Evolutionary conservation across 169 alveolate species (phyloP).

Genomic region (Eimeria mitis): DNA sequence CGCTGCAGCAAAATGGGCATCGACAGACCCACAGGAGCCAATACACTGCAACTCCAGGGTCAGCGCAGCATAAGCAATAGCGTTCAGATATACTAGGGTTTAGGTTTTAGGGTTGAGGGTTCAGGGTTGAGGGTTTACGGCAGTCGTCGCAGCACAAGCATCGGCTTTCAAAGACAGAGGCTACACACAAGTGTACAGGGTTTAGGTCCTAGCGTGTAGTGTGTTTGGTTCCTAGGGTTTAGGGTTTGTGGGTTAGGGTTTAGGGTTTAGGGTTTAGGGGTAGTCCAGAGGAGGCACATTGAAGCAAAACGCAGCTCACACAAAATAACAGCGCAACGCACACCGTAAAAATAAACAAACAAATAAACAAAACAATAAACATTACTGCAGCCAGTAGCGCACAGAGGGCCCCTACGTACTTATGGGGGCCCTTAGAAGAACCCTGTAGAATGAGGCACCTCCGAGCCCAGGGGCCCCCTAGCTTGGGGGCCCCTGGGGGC

Average conservation of each 20-base stretch:
- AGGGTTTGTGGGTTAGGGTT: not conserved
- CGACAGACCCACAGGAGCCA: not conserved
- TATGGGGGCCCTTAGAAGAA: not conserved
- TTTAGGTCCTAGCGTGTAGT: not conserved
- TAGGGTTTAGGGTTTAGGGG: not conserved
- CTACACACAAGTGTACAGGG: too few relatives aligned
- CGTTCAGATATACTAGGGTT: too few relatives aligned
- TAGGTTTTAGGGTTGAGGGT: not conserved
- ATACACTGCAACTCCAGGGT: not conserved
- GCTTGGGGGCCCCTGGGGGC: not conserved
- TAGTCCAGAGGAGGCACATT: not conserved
- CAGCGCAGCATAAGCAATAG: not conserved
- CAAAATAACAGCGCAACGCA: not conserved
- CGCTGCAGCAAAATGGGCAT: constrained; percentile 16
- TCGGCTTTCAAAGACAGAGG: too few relatives aligned
- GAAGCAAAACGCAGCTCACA: not conserved
- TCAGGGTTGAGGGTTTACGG: not conserved
- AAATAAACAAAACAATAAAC: not conserved
- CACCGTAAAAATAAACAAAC: not conserved
- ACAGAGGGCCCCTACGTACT: not conserved
- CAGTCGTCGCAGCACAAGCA: too few relatives aligned
- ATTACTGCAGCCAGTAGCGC: not conserved
- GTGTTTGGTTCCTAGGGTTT: not conserved
- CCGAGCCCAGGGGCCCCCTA: not conserved
- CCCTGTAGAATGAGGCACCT: not conserved